phyloP scores from a whole-genome alignment of 106 monocot species.

The Posidonia australis region DNA sequence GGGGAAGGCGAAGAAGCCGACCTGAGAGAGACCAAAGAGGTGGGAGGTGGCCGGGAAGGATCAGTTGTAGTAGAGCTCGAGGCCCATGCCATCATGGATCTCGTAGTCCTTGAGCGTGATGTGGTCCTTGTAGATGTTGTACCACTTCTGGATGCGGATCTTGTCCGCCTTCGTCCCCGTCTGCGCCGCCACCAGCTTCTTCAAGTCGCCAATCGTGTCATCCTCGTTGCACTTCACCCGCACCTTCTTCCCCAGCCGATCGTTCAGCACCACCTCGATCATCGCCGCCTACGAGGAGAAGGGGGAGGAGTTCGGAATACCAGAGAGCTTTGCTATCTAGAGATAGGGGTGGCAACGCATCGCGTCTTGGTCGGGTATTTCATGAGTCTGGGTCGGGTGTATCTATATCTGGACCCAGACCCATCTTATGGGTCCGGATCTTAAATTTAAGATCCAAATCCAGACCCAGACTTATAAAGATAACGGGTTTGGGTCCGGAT shows the following conservation, averaged over 20 bases:
- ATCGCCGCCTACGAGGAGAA: slow-evolving; percentile 19
- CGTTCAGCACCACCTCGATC: slow-evolving; percentile 87
- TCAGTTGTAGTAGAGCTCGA: slow-evolving; percentile 88
- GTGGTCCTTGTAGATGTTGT: slow-evolving; percentile 96
- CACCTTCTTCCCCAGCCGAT: slow-evolving; percentile 94
- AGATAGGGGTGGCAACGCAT: too few relatives aligned
- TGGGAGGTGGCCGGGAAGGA: not conserved
- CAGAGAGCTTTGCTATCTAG: too few relatives aligned
- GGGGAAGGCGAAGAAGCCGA: too few relatives aligned
- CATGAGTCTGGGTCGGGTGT: too few relatives aligned
- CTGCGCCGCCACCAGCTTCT: slow-evolving; percentile 95
- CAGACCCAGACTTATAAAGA: too few relatives aligned
- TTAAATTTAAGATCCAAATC: too few relatives aligned
- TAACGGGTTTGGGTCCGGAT: too few relatives aligned
- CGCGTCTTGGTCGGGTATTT: too few relatives aligned
- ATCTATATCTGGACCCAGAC: too few relatives aligned
- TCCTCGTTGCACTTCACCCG: slow-evolving; percentile 97
- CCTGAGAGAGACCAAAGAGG: not conserved
- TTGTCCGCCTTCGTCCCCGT: slow-evolving; percentile 89
- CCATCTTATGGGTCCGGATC: too few relatives aligned
- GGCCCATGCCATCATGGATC: slow-evolving; percentile 92
- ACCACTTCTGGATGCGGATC: slow-evolving; percentile 95
- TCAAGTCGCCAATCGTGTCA: slow-evolving; percentile 88
- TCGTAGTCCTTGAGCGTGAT: slow-evolving; percentile 97
- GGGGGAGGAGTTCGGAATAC: too few relatives aligned